phyloP scores from a whole-genome alignment of 345 rosid genomes.

The Populus tremula region DNA sequence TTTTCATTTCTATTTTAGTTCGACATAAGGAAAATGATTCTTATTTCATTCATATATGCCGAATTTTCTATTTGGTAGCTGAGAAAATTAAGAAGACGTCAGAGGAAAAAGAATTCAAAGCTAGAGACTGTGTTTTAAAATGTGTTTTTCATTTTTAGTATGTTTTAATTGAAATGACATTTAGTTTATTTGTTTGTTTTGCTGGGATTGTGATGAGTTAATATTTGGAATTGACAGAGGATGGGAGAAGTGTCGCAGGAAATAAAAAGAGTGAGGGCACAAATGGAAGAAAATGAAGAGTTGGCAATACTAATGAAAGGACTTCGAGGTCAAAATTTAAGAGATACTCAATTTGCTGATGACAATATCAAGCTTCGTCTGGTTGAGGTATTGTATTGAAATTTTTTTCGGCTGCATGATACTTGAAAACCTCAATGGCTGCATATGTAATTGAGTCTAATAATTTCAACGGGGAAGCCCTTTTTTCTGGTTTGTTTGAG shows the following conservation, averaged over 20 bases:
- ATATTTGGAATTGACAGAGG: conserved; percentile 45
- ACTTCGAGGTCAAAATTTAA: conserved; percentile 83
- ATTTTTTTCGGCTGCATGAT: neutral
- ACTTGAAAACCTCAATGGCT: neutral
- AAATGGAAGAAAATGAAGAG: conserved; percentile 90
- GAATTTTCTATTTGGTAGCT: too few species aligned
- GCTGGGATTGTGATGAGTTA: conserved; percentile 1
- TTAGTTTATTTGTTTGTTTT: neutral
- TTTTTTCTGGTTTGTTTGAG: too few species aligned
- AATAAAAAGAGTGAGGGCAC: conserved; percentile 84
- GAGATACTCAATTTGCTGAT: conserved; percentile 79
- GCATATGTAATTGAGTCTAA: neutral
- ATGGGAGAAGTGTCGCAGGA: conserved; percentile 81
- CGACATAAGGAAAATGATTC: too few species aligned
- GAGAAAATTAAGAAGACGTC: too few species aligned
- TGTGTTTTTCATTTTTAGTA: neutral
- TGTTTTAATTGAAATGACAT: neutral
- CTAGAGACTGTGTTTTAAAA: neutral
- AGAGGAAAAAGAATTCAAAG: too few species aligned
- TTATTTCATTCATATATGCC: too few species aligned
- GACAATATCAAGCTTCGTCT: conserved; percentile 67
- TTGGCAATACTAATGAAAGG: conserved; percentile 85
- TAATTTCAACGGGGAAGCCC: neutral
- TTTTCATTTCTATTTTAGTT: too few species aligned
- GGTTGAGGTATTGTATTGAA: conserved; percentile 57